Evolutionary conservation across 805 yeast genomes (phyloP), one percentile per base, ranked within the genome.

Genomic region (Torulaspora maleeae): DNA sequence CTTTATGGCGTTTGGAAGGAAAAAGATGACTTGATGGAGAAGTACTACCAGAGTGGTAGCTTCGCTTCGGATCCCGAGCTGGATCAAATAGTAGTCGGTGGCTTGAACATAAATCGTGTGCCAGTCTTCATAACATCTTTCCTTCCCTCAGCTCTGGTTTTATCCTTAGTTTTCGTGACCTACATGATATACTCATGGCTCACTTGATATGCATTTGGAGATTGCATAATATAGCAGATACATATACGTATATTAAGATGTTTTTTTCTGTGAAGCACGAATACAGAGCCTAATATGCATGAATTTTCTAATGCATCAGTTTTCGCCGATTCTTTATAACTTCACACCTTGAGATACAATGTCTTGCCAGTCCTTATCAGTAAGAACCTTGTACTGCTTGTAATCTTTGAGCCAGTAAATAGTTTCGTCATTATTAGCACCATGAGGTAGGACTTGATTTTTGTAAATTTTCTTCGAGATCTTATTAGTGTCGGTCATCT

Each of bases 401-500:
- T 68, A 70, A 42, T 72, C 71, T 52, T 79, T 77, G 50, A 89
- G 70, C 85, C 91, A 88, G 67, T 78, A 90, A 30, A 89, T 76
- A 15, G 68, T 58, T 41, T 86, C 91, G 20, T 67, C 64, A 4
- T 80, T 82, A 35, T 67, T 61, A 24, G 69, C 74, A 41, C 95
- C 95, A 60, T 75, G 74, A 46, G 96, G 86, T 41, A 84, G 64
- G 7, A 71, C 71, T 48, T 85, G 89, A 53, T 82, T 77, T 63
- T 83, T 80, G 60, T 79, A 85, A 27, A 68, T 66, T 56, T 79
- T 80, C 64, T 85, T 86, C 10, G 83, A 77, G 11, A 90, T 79
- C 70, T 90, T 90, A 67, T 86, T 90, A 61, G 86, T 91, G 52
- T 86, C 91, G 2, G 86, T 79, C 38, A 79, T 77, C 54, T 77